These are phyloP conservation scores for Biancaea sappan DNA, from an alignment of 306 rosid genomes.

Conservation along the genomic window DNA sequence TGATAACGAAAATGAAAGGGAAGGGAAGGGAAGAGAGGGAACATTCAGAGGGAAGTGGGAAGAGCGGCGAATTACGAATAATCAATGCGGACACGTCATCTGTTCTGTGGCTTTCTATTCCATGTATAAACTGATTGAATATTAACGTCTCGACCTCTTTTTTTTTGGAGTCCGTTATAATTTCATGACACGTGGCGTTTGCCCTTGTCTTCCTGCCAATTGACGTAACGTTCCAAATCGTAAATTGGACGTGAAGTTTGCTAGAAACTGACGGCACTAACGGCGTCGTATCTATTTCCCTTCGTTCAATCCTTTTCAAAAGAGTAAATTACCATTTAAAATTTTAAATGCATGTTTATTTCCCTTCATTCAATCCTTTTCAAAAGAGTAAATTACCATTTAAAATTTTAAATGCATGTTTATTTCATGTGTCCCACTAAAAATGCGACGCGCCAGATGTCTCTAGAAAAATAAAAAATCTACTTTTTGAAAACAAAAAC, in stretches of 20 bases:
- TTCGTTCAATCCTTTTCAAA: no score
- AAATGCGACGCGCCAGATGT: no score
- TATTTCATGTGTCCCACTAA: no score
- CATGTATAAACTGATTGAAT: slow-evolving; percentile 42
- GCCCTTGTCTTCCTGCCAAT: slow-evolving; percentile 28
- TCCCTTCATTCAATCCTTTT: no score
- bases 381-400: no score
- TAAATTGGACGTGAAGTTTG: slow-evolving; percentile 48
- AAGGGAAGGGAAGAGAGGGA: no score
- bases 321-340: no score
- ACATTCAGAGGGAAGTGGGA: slow-evolving; percentile 27
- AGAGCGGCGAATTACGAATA: slow-evolving; percentile 62
- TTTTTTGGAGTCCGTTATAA: background rate
- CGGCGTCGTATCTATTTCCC: background rate
- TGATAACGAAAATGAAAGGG: slow-evolving; percentile 9
- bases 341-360: no score
- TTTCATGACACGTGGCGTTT: slow-evolving; percentile 42
- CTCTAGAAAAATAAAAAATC: no score
- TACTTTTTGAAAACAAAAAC: no score
- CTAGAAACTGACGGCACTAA: background rate
- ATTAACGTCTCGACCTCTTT: slow-evolving; percentile 44
- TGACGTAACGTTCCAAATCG: slow-evolving; percentile 44
- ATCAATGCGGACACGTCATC: slow-evolving; percentile 61
- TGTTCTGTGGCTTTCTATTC: slow-evolving; percentile 29
- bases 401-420: no score